These are phyloP conservation scores for Cerioporus squamosus DNA, from an alignment of 1,284 basidiomycete genomes.

Conservation along the genomic window DNA sequence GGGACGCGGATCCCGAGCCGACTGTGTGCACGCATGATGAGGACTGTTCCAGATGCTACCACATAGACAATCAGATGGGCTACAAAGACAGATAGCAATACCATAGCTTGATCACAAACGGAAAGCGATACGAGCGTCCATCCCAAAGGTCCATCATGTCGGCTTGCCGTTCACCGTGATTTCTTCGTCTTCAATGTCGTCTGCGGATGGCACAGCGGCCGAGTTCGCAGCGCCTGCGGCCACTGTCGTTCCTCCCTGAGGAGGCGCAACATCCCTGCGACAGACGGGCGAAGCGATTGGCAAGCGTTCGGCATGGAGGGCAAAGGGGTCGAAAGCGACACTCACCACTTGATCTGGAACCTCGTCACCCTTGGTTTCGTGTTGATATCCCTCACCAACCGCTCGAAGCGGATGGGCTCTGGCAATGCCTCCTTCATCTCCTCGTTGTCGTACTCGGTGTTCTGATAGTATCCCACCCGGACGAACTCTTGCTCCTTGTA, in stretches of 20 bases:
- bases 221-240: constrained; percentile 73
- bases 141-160: constrained; percentile 15
- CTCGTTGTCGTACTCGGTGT: constrained; percentile 96
- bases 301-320: too few species aligned
- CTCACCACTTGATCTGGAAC: constrained; percentile 85
- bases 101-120: constrained; percentile 16
- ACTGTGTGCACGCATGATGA: neutral
- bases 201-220: constrained; percentile 79
- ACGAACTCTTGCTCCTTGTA: constrained; percentile 98
- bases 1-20: too few species aligned
- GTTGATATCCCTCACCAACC: constrained; percentile 86
- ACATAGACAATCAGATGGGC: constrained; percentile 17
- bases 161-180: constrained; percentile 24
- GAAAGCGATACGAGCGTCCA: neutral
- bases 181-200: constrained; percentile 53
- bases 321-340: constrained; percentile 14
- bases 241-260: constrained; percentile 47
- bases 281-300: neutral
- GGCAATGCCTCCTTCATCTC: constrained; percentile 84
- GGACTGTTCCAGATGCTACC: constrained; percentile 9
- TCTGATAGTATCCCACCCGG: constrained; percentile 98
- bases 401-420: constrained; percentile 72
- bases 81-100: constrained; percentile 21
- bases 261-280: constrained; percentile 70
- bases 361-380: constrained; percentile 94